phyloP scores from a whole-genome alignment of 139 green algal genomes.

The Ostreobium quekettii region DNA sequence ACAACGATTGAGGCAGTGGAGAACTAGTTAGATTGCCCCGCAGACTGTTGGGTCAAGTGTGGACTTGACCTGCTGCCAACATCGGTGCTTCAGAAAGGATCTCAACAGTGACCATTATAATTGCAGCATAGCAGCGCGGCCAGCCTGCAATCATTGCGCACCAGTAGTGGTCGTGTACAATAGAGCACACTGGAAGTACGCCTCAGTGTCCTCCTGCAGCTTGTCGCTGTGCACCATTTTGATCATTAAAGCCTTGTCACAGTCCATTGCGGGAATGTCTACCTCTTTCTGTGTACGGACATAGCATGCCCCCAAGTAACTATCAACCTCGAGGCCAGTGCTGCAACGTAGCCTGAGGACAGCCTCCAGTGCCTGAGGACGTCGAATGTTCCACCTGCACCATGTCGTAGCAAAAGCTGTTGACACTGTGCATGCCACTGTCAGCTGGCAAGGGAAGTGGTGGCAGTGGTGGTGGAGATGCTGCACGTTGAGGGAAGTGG shows the following conservation, averaged over 20 bases:
- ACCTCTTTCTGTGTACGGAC: slow-evolving; percentile 47
- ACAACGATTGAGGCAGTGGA: too few relatives aligned
- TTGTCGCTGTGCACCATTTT: slow-evolving; percentile 42
- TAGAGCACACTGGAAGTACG: slow-evolving; percentile 69
- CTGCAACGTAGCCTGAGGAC: slow-evolving; percentile 69
- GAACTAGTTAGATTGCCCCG: too few relatives aligned
- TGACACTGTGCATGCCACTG: too few relatives aligned
- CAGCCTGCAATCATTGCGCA: slow-evolving; percentile 10
- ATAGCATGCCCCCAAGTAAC: slow-evolving; percentile 50
- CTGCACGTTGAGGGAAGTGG: too few relatives aligned
- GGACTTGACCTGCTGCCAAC: too few relatives aligned
- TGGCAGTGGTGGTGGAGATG: too few relatives aligned
- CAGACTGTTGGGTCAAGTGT: too few relatives aligned
- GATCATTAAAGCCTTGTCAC: slow-evolving; percentile 63
- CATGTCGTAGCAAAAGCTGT: slow-evolving; percentile 5
- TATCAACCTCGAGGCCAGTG: slow-evolving; percentile 62
- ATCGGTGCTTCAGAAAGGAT: too few relatives aligned
- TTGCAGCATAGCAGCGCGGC: too few relatives aligned
- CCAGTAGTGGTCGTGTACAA: slow-evolving; percentile 65
- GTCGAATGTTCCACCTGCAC: slow-evolving; percentile 18
- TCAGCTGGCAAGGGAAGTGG: too few relatives aligned
- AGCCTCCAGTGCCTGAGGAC: slow-evolving; percentile 67
- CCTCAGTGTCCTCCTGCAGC: slow-evolving; percentile 39
- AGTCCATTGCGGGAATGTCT: slow-evolving; percentile 71
- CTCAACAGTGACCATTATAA: too few relatives aligned